phyloP scores from a whole-genome alignment of 2,329 filamentous ascomycete species.

The Hymenoscyphus repandus region DNA sequence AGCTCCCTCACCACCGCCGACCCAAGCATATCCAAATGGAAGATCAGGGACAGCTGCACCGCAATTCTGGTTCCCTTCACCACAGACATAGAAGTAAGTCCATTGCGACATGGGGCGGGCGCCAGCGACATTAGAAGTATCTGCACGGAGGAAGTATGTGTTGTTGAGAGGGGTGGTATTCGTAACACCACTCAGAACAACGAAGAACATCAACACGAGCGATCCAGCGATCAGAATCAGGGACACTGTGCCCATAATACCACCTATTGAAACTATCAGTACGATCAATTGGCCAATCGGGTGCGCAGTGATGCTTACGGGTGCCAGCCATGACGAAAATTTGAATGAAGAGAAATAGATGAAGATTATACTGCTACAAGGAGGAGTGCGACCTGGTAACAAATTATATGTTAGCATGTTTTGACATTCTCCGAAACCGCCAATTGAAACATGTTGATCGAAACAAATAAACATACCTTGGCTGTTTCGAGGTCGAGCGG shows the following conservation, averaged over 20 bases:
- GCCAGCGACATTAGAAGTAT: slow-evolving; percentile 66
- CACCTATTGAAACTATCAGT: slow-evolving; percentile 37
- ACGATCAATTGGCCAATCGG: background rate
- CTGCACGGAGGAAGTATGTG: slow-evolving; percentile 81
- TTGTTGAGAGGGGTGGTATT: slow-evolving; percentile 56
- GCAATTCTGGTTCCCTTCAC: slow-evolving; percentile 59
- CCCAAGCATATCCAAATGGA: slow-evolving; percentile 68
- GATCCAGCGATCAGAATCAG: slow-evolving; percentile 57
- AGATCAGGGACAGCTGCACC: slow-evolving; percentile 55
- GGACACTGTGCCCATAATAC: slow-evolving; percentile 49
- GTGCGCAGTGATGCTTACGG: too few species aligned
- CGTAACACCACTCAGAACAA: slow-evolving; percentile 55
- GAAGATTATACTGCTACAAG: background rate
- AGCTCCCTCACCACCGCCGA: slow-evolving; percentile 47
- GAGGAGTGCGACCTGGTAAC: background rate
- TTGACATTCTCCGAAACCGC: slow-evolving; percentile 2
- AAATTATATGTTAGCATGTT: background rate
- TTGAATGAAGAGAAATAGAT: background rate
- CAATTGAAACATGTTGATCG: background rate
- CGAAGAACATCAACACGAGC: slow-evolving; percentile 59
- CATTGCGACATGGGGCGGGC: slow-evolving; percentile 67
- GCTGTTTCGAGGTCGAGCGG: background rate
- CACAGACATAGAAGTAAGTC: slow-evolving; percentile 87
- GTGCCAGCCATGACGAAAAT: background rate
- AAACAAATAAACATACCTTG: slow-evolving; percentile 3